These are phyloP conservation scores for Globisporangium splendens DNA, from an alignment of 352 stramenopile genomes.

Conservation along the genomic window DNA sequence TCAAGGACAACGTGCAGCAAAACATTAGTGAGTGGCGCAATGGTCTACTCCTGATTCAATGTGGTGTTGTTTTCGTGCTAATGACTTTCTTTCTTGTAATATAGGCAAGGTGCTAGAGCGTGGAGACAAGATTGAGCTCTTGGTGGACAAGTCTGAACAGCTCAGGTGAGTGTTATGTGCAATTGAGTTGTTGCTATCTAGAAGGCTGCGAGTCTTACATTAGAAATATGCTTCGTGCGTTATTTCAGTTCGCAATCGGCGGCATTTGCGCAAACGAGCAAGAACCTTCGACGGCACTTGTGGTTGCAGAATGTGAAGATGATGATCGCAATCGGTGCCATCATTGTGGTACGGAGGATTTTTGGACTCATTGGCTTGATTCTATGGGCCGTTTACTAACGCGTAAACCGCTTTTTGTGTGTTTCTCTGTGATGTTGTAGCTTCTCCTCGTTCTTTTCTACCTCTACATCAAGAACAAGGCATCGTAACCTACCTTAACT, in stretches of 20 bases:
- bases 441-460: constrained; percentile 49
- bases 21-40: constrained; percentile 73
- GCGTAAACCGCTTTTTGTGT: constrained; percentile 1
- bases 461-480: constrained; percentile 52
- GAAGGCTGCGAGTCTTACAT: too few relatives aligned
- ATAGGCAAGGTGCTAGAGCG: constrained; percentile 79
- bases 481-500: constrained; percentile 23
- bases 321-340: constrained; percentile 71
- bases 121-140: constrained; percentile 85
- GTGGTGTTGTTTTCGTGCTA: too few relatives aligned
- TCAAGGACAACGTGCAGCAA: constrained; percentile 76
- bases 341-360: constrained; percentile 48
- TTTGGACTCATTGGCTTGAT: neutral
- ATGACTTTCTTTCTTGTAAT: neutral
- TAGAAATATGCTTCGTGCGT: too few relatives aligned
- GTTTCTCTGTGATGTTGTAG: constrained; percentile 14
- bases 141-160: constrained; percentile 85
- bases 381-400: neutral
- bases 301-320: constrained; percentile 89
- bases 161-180: constrained; percentile 49
- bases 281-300: constrained; percentile 68
- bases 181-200: neutral
- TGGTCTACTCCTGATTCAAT: too few relatives aligned
- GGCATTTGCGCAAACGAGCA: constrained; percentile 82
- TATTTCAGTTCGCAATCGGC: constrained; percentile 75